Base-by-base conservation (phyloP, 2,329 filamentous ascomycete species). In the Arthroderma sp. region DNA sequence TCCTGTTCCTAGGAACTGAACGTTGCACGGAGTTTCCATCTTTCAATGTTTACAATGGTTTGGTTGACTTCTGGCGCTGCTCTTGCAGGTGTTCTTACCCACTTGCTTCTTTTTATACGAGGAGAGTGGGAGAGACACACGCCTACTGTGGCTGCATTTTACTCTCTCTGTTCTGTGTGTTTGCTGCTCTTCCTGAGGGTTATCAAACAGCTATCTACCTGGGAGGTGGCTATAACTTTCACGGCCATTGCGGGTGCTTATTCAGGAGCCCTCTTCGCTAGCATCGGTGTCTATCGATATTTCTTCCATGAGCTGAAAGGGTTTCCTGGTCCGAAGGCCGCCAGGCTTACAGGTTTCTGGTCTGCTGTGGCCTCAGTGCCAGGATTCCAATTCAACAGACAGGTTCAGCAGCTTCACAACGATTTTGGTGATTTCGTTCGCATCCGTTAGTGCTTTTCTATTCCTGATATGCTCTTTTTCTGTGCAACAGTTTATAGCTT, bases 391-490 rank as follows among this genome's bases (percentile, higher is more conserved):
- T 45, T 43, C 6, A 37, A 42, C 34, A 29, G 43, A 15, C 47
- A 48, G 43, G 38, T 53, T 8, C 41, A 55, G 3, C 43, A 45
- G 5, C 46, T 60, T 5, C 57, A 58, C 31, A 5, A 38, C 10
- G 45, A 54, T 29, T 56, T 57, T 42, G 59, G 59, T 0, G 55
- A 58, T 22, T 58, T 56, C 39, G 51, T 62, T 8, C 50, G 58
- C 11, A 50, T 56, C 8, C 56, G 58, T 57, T 34, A 34, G 40
- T 43, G 10, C 4, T 28, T 5, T 6, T 22, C 33, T 28, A 4
- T 27, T 7, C 3, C n/a, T 42, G 8, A 29, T 41, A 2, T 47
- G 40, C 8, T 36, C 42, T 38, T 22, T 38, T 10, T 38, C 22
- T 38, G 15, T 22, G 15, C 15, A 22, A 22, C 15, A 22, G 3